phyloP scores from a whole-genome alignment of 805 yeast genomes.

The Metschnikowia kofuensis region DNA sequence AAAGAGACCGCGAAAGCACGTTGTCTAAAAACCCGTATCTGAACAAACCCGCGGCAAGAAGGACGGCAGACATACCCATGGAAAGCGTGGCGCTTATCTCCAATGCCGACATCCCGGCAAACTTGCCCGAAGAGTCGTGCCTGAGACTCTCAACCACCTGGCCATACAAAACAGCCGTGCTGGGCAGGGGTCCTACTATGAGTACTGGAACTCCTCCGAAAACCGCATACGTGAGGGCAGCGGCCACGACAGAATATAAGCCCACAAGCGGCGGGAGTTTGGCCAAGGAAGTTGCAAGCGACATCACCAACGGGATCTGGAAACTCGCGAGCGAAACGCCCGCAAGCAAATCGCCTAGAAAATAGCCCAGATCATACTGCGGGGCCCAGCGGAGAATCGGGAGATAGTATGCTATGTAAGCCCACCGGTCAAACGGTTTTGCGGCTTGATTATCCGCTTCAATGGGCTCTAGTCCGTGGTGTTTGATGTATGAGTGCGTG shows the following conservation, averaged over 20 bases:
- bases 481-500: slow-evolving; percentile 17
- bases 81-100: slow-evolving; percentile 21
- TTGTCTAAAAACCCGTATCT: slow-evolving; percentile 84
- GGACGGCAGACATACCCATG: slow-evolving; percentile 18
- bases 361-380: slow-evolving; percentile 15
- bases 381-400: slow-evolving; percentile 35
- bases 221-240: slow-evolving; percentile 73
- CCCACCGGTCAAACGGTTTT: slow-evolving; percentile 19
- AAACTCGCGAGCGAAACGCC: slow-evolving; percentile 33
- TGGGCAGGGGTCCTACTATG: slow-evolving; percentile 92
- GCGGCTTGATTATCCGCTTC: slow-evolving; percentile 9
- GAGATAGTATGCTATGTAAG: slow-evolving; percentile 31
- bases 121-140: slow-evolving; percentile 29
- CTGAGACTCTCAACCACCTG: slow-evolving; percentile 54
- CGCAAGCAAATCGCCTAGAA: slow-evolving; percentile 31
- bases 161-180: slow-evolving; percentile 79
- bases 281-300: slow-evolving; percentile 80
- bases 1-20: slow-evolving; percentile 69
- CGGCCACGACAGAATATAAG: slow-evolving; percentile 67
- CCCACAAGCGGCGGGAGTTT: slow-evolving; percentile 83
- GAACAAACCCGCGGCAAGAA: slow-evolving; percentile 40
- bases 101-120: slow-evolving; percentile 37
- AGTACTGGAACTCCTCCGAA: slow-evolving; percentile 85
- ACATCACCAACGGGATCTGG: slow-evolving; percentile 51
- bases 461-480: slow-evolving; percentile 10